phyloP scores from a whole-genome alignment of 306 rosid species.

The Sophora flavescens region DNA sequence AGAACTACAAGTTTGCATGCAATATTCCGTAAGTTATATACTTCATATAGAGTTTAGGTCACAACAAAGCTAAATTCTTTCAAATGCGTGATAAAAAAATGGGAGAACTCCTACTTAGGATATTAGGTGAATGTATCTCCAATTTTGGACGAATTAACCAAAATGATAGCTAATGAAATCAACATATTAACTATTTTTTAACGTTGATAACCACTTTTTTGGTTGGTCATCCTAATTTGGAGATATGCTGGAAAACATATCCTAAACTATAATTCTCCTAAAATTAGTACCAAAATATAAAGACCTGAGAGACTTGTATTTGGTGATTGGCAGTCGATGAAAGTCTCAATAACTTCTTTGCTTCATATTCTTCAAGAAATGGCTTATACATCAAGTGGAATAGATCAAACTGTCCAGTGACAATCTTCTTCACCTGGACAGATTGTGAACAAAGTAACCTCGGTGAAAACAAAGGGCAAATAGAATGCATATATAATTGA shows the following conservation, averaged over 20 bases:
- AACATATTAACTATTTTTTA: neutral
- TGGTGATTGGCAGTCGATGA: conserved; percentile 52
- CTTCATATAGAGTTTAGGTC: conserved; percentile 15
- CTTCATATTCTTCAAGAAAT: conserved; percentile 74
- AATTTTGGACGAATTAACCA: conserved; percentile 25
- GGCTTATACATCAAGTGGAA: conserved; percentile 83
- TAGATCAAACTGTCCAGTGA: conserved; percentile 73
- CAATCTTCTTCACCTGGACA: conserved; percentile 86
- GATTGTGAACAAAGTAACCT: conserved; percentile 44
- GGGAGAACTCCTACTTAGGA: conserved; percentile 2
- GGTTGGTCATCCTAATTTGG: conserved; percentile 4
- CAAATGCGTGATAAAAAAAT: neutral
- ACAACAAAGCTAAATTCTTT: conserved; percentile 21
- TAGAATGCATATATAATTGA: conserved; percentile 18
- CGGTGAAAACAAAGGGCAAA: conserved; percentile 22
- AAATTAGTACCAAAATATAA: conserved; percentile 19
- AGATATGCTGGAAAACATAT: conserved; percentile 23
- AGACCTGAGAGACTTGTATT: conserved; percentile 76
- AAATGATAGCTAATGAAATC: conserved; percentile 9
- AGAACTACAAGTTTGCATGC: conserved; percentile 21
- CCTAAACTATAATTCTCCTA: conserved; percentile 11
- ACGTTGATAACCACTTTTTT: neutral
- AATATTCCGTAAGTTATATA: neutral
- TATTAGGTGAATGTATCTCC: neutral
- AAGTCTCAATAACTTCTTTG: conserved; percentile 69